phyloP scores from a whole-genome alignment of 139 green algal species.

The Choricystis sp. region DNA sequence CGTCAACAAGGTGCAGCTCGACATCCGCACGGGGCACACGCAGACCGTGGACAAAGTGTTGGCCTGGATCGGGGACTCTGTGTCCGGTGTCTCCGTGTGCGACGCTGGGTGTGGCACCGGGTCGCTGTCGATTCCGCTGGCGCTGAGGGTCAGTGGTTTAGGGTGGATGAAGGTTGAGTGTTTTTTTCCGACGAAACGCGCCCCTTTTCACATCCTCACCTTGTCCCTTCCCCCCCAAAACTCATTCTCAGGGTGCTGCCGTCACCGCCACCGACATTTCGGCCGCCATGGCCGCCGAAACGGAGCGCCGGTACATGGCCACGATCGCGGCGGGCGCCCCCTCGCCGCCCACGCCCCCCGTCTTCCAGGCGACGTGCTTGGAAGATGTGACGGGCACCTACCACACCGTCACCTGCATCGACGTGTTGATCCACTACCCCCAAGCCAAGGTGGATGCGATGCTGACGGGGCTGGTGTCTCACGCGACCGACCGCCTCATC shows the following conservation, averaged over 20 bases:
- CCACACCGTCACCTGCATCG: constrained; percentile 89
- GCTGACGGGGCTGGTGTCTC: constrained; percentile 75
- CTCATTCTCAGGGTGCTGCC: constrained; percentile 35
- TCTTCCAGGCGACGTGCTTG: constrained; percentile 79
- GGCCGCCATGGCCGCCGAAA: constrained; percentile 56
- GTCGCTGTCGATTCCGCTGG: constrained; percentile 62
- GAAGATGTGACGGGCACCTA: constrained; percentile 69
- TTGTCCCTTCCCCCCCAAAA: background rate
- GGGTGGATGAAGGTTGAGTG: background rate
- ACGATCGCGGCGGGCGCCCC: constrained; percentile 17
- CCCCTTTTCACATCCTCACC: background rate
- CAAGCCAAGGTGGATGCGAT: constrained; percentile 84
- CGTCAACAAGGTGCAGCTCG: constrained; percentile 95
- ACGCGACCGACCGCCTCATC: constrained; percentile 74
- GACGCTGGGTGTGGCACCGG: constrained; percentile 91
- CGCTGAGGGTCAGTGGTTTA: constrained; percentile 23
- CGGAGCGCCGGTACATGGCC: constrained; percentile 27
- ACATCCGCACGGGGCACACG: constrained; percentile 85
- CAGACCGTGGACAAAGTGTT: constrained; percentile 97
- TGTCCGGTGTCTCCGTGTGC: constrained; percentile 60
- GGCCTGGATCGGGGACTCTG: constrained; percentile 67
- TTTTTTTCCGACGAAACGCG: background rate
- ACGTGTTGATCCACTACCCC: constrained; percentile 99
- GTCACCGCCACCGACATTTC: constrained; percentile 86
- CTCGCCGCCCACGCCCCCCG: constrained; percentile 27